These are phyloP conservation scores for Leptodermis oblonga DNA, from an alignment of 257 asterid genomes.

Conservation along the genomic window DNA sequence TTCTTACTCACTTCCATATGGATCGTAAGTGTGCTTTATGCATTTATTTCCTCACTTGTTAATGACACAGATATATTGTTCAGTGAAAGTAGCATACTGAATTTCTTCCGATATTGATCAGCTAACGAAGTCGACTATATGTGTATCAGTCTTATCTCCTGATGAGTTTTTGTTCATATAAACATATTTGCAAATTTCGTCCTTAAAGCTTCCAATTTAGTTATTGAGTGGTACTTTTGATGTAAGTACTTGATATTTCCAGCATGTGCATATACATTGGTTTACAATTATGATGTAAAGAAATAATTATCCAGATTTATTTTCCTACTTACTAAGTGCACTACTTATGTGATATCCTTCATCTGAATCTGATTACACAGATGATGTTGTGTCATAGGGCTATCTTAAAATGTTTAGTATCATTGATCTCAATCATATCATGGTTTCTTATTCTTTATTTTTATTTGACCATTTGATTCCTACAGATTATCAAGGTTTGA, in stretches of 20 bases:
- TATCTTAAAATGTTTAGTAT: neutral
- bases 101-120: neutral
- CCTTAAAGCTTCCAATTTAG: neutral
- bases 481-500: constrained; percentile 98
- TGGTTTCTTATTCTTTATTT: too few relatives aligned
- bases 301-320: neutral
- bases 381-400: neutral
- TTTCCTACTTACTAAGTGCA: neutral
- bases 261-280: neutral
- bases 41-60: constrained; percentile 12
- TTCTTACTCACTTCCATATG: constrained; percentile 88
- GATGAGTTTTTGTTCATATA: neutral
- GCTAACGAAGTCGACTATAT: neutral
- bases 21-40: constrained; percentile 72
- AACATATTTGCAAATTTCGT: neutral
- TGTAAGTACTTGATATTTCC: neutral
- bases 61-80: neutral
- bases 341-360: neutral
- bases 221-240: neutral
- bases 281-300: neutral
- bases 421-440: neutral
- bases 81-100: neutral
- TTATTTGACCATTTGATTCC: constrained; percentile 19
- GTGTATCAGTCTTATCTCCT: neutral
- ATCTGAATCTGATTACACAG: neutral